Conservation (phyloP, 2,329 filamentous ascomycete genomes). For the Claviceps sp. region DNA sequence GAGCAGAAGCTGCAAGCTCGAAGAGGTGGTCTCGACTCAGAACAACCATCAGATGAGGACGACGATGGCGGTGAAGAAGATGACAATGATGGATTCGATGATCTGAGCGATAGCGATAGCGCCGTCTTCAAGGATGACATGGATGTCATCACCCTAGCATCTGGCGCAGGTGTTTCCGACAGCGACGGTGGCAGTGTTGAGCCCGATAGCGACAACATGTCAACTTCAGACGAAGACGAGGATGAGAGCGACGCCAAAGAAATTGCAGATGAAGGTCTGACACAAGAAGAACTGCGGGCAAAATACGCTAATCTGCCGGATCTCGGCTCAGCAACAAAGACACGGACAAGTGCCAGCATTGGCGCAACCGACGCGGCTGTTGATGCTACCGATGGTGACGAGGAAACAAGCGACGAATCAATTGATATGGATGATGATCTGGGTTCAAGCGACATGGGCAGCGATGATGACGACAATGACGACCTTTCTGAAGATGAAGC, state of each 20-base stretch:
- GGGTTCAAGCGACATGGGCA: constrained; percentile 40
- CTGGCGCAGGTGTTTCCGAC: constrained; percentile 15
- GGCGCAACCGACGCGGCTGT: constrained; percentile 12
- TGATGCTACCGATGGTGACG: constrained; percentile 16
- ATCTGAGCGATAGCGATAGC: constrained; percentile 31
- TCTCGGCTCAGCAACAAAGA: constrained; percentile 16
- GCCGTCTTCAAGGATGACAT: constrained; percentile 19
- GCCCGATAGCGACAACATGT: constrained; percentile 37
- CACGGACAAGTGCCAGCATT: constrained; percentile 8
- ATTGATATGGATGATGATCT: constrained; percentile 56
- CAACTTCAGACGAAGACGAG: constrained; percentile 49
- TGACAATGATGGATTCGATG: constrained; percentile 29
- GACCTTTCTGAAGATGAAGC: constrained; percentile 21
- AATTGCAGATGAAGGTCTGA: constrained; percentile 49
- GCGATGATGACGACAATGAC: constrained; percentile 25
- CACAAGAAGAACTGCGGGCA: constrained; percentile 51
- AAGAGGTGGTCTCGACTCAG: constrained; percentile 39
- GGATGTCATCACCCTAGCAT: constrained; percentile 21
- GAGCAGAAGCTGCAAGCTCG: constrained; percentile 54
- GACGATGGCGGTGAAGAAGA: constrained; percentile 25
- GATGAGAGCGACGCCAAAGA: constrained; percentile 42
- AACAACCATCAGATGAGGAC: constrained; percentile 31
- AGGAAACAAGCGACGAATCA: constrained; percentile 50
- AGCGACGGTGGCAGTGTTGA: constrained; percentile 30
- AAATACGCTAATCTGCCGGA: constrained; percentile 56